Evolutionary conservation across 805 yeast species (phyloP), one percentile per base, ranked within the genome.

Genomic region (Lachancea quebecensis): DNA sequence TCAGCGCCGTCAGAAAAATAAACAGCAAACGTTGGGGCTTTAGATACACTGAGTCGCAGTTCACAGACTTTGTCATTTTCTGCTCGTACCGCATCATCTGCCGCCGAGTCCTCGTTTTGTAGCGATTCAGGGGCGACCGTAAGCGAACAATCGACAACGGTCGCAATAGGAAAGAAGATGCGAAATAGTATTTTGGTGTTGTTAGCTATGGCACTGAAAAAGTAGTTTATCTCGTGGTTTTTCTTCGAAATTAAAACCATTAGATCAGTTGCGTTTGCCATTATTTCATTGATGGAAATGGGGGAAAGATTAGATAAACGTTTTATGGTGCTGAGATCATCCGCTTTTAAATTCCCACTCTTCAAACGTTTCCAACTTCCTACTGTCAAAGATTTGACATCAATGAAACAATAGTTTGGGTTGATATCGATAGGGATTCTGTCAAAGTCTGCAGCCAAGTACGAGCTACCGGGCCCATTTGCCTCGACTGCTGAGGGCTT

Each of bases 361-460:
- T 80, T 80, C 50, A 82, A 74, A 52, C 95, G 67, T 62, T 84
- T 89, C 95, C 95, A 85, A 31, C 81, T 72, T 0, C 93, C 93
- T 21, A 85, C 90, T 0, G 84, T 76, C 9, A 85, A 70, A 9
- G 86, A 79, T 37, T 75, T 69, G 51, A 85, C 75, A 55, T 85
- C 89, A 27, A 84, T 73, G 48, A 82, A 77, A 56, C 78, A 75
- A 60, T 85, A 85, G 50, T 79, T 77, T 44, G 79, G 83, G 57
- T 83, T 85, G 35, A 78, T 60, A 35, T 71, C 74, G 31, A 79
- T 66, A 1, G 85, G 84, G 4, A 76, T 65, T 30, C 59, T 57
- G 46, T 69, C 73, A 47, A 69, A 68, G 32, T 48, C 50, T 10
- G 42, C 41, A 27, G 48, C 46, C 10, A 42, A 42, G 52, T n/a